Evolutionary conservation across 768 basidiomycete species (phyloP).

Genomic region (Russula sp.): DNA sequence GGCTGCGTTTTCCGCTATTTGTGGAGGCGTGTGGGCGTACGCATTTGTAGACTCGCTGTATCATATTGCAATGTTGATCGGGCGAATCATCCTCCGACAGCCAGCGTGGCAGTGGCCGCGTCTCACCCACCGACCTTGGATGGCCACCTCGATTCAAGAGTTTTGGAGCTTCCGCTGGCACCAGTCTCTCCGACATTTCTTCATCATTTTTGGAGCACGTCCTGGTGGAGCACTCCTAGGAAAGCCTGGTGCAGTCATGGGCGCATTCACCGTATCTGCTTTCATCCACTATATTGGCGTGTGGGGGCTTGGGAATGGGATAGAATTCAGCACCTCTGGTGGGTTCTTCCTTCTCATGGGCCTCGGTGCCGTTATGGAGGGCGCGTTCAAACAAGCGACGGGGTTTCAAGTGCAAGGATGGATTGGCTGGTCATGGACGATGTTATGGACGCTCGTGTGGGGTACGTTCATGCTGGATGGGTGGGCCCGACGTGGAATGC

Average conservation of each 20-base stretch:
- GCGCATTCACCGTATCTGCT: constrained; percentile 55
- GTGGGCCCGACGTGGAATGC: constrained; percentile 12
- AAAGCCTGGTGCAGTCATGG: constrained; percentile 44
- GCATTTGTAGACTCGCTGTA: constrained; percentile 25
- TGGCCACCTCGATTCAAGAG: constrained; percentile 33
- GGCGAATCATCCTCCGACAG: constrained; percentile 30
- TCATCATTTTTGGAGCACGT: constrained; percentile 30
- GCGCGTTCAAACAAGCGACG: constrained; percentile 38
- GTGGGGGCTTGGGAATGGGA: constrained; percentile 53
- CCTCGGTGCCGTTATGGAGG: constrained; percentile 46
- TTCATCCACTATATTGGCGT: constrained; percentile 53
- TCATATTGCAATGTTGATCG: constrained; percentile 25
- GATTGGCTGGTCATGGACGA: constrained; percentile 48
- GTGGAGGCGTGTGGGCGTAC: constrained; percentile 14
- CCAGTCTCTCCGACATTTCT: constrained; percentile 31
- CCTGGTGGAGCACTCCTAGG: constrained; percentile 40
- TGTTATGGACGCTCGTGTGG: constrained; percentile 42
- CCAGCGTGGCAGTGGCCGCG: constrained; percentile 33
- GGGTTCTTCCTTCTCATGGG: constrained; percentile 57
- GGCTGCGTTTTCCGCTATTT: not conserved
- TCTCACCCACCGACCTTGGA: constrained; percentile 32
- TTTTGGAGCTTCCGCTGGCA: constrained; percentile 41
- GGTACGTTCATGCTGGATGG: constrained; percentile 23
- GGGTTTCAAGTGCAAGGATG: constrained; percentile 45
- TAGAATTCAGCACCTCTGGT: constrained; percentile 37